These are phyloP conservation scores for Penicillium italicum DNA, from an alignment of 2,329 filamentous ascomycete species.

Conservation along the genomic window DNA sequence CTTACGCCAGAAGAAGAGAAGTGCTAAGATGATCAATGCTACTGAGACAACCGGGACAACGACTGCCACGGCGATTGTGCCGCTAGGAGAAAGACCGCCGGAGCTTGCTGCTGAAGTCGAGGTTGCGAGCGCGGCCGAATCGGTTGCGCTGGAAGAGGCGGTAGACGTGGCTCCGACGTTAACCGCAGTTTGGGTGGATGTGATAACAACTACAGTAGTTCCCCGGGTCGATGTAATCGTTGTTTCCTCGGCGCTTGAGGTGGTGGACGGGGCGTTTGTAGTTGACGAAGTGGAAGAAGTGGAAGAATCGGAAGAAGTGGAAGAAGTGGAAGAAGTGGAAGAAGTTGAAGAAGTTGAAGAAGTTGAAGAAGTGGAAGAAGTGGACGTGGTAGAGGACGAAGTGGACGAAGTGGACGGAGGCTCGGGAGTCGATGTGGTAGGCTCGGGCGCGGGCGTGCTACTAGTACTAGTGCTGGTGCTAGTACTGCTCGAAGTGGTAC, in stretches of 20 bases:
- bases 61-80: constrained; percentile 85
- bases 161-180: constrained; percentile 22
- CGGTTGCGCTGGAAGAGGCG: constrained; percentile 7
- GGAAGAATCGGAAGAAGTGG: constrained; percentile 5
- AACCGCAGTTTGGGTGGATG: constrained; percentile 9
- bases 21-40: constrained; percentile 70
- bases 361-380: not conserved
- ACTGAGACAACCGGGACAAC: constrained; percentile 90
- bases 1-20: constrained; percentile 81
- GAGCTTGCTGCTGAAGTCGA: constrained; percentile 23
- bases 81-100: constrained; percentile 47
- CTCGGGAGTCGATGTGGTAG: constrained; percentile 18
- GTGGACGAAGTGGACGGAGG: constrained; percentile 21
- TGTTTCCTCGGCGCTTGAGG: constrained; percentile 13
- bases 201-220: constrained; percentile 14
- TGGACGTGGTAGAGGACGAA: constrained; percentile 5
- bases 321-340: not conserved
- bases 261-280: constrained; percentile 9
- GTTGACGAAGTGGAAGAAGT: constrained; percentile 13
- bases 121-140: constrained; percentile 24
- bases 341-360: constrained; percentile 9
- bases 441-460: constrained; percentile 14
- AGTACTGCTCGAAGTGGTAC: constrained; percentile 8
- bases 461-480: constrained; percentile 8
- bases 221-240: constrained; percentile 16